Base-by-base conservation (phyloP, 768 basidiomycete genomes). In the Scleroderma citrinum region DNA sequence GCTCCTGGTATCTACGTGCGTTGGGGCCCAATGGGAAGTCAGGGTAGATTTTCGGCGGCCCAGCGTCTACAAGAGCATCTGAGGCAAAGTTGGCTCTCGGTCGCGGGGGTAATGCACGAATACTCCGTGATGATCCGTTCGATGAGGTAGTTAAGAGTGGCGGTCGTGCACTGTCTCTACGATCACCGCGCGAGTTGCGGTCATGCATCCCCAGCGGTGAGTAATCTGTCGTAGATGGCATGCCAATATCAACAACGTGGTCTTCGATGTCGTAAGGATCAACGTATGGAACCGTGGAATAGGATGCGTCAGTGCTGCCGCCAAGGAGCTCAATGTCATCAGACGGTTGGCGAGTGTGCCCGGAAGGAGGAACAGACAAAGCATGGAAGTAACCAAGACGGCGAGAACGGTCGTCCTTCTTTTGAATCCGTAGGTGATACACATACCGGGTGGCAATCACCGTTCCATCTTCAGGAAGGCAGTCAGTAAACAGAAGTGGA, bases 381-480 rank as follows among this genome's bases (percentile, higher is more conserved):
- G 64, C 58, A 12, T 67, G 66, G 29, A 65, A 68, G 30, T 59
- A 66, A n/a, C 62, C 67, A 46, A 67, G 36, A 17, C 62, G 62
- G 24, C 60, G 60, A 13, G 60, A 65, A 35, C 73, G 71, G 21
- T 65, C 62, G 35, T 59, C 67, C 17, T 71, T 64, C 62, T 82
- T 81, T 57, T 81, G 74, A n/a, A 57, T 63, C 47, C 74, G 69
- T 14, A 83, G 60, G 54, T 73, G 75, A 53, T 76, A 75, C 32
- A 77, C 62, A 57, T 82, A 82, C 7, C 80, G 75, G 13, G 77
- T 73, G 4, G 74, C 72, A 42, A 81, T 70, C 44, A 82, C 54
- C 3, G 69, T 70, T n/a, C 76, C 77, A 53, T 81, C 81, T 83
- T 44, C 6, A 20, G 20, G 47, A 30, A 32, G 38, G 57, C 40